Evolutionary conservation across 805 yeast genomes (phyloP), one percentile per base, ranked within the genome.

Genomic region (Scheffersomyces coipomensis): DNA sequence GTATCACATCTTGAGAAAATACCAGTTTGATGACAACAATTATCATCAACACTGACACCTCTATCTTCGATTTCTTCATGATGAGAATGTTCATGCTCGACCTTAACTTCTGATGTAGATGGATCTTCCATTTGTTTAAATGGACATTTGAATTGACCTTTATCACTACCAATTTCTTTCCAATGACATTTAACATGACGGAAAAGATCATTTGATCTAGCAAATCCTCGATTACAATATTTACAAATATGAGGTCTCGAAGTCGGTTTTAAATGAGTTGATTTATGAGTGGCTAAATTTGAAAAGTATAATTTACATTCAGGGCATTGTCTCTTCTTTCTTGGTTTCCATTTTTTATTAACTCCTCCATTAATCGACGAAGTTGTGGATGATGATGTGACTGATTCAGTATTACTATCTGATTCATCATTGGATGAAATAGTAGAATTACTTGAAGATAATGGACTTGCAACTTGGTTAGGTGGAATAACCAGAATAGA

Each of bases 1-100:
- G 97, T 89, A 57, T 89, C 97, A 58, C 96, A 85, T 36, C 97
- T 73, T 10, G 89, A 81, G 53, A 89, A 89, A 22, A 85, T 81
- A 4, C 97, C 97, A 6, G 88, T 79, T 39, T 78, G 77, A 57
- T 89, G 97, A 56, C 96, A 88, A 45, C 74, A 66, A 46, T 64
- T 65, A 47, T 64, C 65, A 27, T 27, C 9, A 9, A 9, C 27
- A 24, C 13, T 24, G 5, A 12, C 13, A 17, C 49, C 51, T 2
- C 40, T 35, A 11, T 11, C 15, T 12, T 19, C 13, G 23, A 19
- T 8, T 11, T 8, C 21, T 16, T 13, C 23, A 15, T 5, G 7
- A 15, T 5, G 13, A 27, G 29, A 18, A 11, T 11, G 19, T 7
- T 10, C 33, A 2, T 26, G 19, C 5, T 16, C 11, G 21, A 45